phyloP scores from a whole-genome alignment of 257 asterid species.

The Linaria vulgaris region DNA sequence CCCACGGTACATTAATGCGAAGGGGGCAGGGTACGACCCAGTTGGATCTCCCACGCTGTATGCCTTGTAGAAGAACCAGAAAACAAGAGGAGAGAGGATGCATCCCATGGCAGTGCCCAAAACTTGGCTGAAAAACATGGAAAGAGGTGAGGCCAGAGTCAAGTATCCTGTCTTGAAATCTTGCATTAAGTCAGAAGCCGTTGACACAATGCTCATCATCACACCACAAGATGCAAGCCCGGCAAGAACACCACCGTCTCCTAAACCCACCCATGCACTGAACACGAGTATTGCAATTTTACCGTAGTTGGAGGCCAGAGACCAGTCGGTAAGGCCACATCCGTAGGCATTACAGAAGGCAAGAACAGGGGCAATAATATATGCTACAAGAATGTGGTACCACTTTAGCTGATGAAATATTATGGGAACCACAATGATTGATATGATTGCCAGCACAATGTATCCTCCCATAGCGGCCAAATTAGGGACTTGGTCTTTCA shows the following conservation, averaged over 20 bases:
- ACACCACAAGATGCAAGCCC: conserved; percentile 18
- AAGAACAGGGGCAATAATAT: conserved; percentile 8
- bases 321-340: conserved; percentile 24
- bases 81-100: too few species aligned
- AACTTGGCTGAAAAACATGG: too few species aligned
- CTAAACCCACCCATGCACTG: not conserved
- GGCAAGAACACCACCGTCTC: conserved; percentile 11
- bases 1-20: too few species aligned
- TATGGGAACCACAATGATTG: conserved; percentile 15
- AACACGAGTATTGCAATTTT: conserved; percentile 18
- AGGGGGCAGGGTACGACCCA: too few species aligned
- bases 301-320: conserved; percentile 22
- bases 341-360: too few species aligned
- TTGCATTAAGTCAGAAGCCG: conserved; percentile 22
- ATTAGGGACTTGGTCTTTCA: not conserved
- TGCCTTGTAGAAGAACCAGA: too few species aligned
- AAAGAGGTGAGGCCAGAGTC: too few species aligned
- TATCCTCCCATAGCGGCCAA: conserved; percentile 5
- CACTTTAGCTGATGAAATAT: too few species aligned
- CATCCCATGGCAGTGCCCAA: too few species aligned
- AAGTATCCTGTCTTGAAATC: too few species aligned
- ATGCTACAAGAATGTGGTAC: conserved; percentile 2
- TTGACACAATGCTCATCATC: conserved; percentile 16
- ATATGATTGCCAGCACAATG: not conserved
- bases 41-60: too few species aligned